phyloP scores from a whole-genome alignment of 129 eudicot species.

The Tanacetum coccineum region DNA sequence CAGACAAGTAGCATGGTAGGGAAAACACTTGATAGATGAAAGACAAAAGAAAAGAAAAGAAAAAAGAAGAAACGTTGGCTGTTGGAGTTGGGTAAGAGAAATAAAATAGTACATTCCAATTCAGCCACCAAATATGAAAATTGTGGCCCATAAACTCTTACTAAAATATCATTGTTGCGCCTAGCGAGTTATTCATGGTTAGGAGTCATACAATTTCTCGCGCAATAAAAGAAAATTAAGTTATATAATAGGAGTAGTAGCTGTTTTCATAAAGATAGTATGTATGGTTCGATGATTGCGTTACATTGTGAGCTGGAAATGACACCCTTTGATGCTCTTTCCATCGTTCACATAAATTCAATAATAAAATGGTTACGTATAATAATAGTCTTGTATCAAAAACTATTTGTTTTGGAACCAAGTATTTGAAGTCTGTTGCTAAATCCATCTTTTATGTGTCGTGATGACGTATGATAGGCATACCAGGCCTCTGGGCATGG shows the following conservation, averaged over 20 bases:
- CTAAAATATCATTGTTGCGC: not conserved
- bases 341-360: not conserved
- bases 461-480: no score
- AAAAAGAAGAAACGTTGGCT: conserved; percentile 15
- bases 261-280: not conserved
- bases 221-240: no score
- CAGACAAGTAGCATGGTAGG: no score
- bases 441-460: no score
- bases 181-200: not conserved
- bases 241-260: not conserved
- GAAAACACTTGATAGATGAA: no score
- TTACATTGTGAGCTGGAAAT: conserved; percentile 27
- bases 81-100: conserved; percentile 7
- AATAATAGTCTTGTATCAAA: no score
- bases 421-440: no score
- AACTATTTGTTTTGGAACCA: no score
- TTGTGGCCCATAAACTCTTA: conserved; percentile 8
- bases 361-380: no score
- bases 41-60: no score
- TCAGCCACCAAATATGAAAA: conserved; percentile 28
- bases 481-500: no score
- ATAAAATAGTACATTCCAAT: conserved; percentile 19
- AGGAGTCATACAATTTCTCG: not conserved
- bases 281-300: conserved; percentile 8
- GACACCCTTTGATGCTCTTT: conserved; percentile 7